Evolutionary conservation across 371 early-diverging fungal genomes (phyloP).

Genomic region (Rhizopus arrhizus): DNA sequence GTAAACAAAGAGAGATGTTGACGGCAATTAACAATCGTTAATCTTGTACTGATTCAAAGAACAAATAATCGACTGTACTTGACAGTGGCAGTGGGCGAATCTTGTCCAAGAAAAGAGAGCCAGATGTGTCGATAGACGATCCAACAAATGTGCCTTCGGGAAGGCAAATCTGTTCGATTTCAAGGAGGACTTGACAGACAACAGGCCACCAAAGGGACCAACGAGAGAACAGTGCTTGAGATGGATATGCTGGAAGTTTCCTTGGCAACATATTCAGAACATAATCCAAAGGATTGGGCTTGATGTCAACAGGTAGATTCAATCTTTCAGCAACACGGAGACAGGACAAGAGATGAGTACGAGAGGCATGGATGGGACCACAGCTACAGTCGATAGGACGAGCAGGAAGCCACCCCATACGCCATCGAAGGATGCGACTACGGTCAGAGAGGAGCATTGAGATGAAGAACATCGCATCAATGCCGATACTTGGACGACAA

Average conservation of each 20-base stretch:
- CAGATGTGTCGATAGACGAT: background rate
- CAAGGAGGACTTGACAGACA: constrained; percentile 1
- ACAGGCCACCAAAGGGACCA: constrained; percentile 3
- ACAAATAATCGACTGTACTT: too few relatives aligned
- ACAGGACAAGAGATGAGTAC: background rate
- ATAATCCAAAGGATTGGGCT: background rate
- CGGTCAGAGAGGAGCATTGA: background rate
- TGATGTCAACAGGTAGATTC: background rate
- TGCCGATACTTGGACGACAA: background rate
- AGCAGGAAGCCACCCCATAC: constrained; percentile 21
- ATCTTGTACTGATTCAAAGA: too few relatives aligned
- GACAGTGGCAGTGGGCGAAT: background rate
- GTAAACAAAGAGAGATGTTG: background rate
- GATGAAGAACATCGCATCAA: constrained; percentile 2
- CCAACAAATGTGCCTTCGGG: background rate
- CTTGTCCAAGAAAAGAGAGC: background rate
- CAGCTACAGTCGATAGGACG: constrained; percentile 3
- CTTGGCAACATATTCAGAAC: background rate
- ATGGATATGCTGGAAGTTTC: background rate
- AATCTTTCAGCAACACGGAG: background rate
- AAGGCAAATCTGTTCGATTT: constrained; percentile 6
- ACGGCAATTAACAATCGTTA: background rate
- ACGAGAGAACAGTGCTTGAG: background rate
- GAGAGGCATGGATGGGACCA: constrained; percentile 11
- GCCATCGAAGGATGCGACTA: constrained; percentile 20